A percentile compares a stretch with the other conserved stretches of the same genome.
Conservation (phyloP, 371 early-diverging fungal genomes). For the Saksenaea oblongispora region DNA sequence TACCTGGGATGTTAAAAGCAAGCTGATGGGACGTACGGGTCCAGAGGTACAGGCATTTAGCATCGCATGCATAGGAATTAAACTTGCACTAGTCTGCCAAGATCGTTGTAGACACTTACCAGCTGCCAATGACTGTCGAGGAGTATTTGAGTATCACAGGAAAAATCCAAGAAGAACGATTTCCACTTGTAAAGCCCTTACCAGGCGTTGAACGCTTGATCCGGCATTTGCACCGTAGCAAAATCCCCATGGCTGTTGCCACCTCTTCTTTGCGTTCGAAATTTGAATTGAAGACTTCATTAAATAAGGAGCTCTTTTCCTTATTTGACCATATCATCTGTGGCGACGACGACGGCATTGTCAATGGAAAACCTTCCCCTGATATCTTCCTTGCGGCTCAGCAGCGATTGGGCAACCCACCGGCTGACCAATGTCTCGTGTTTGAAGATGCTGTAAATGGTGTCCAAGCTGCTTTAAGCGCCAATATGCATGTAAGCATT, state of each 20-base stretch:
- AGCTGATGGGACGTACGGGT: constrained; percentile 79
- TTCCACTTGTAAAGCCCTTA: constrained; percentile 64
- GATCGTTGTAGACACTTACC: constrained; percentile 64
- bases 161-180: constrained; percentile 51
- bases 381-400: constrained; percentile 86
- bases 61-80: not conserved
- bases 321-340: constrained; percentile 81
- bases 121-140: constrained; percentile 77
- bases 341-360: constrained; percentile 84
- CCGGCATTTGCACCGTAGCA: constrained; percentile 70
- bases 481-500: constrained; percentile 73
- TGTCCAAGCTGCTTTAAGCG: constrained; percentile 80
- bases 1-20: constrained; percentile 77
- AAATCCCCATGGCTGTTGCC: constrained; percentile 88
- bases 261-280: constrained; percentile 78
- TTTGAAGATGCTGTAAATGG: constrained; percentile 93
- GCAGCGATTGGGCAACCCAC: constrained; percentile 46
- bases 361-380: constrained; percentile 86
- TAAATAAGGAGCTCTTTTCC: constrained; percentile 72
- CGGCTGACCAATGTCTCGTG: constrained; percentile 74
- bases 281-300: constrained; percentile 73
- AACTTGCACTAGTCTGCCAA: constrained; percentile 57
- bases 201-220: constrained; percentile 80
- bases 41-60: constrained; percentile 46
- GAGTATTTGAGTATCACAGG: constrained; percentile 65